Percentiles rank a stretch among this genome's conserved stretches.
These are phyloP conservation scores for Penicillium brasilianum DNA, from an alignment of 2,329 filamentous ascomycete genomes.

Conservation along the genomic window DNA sequence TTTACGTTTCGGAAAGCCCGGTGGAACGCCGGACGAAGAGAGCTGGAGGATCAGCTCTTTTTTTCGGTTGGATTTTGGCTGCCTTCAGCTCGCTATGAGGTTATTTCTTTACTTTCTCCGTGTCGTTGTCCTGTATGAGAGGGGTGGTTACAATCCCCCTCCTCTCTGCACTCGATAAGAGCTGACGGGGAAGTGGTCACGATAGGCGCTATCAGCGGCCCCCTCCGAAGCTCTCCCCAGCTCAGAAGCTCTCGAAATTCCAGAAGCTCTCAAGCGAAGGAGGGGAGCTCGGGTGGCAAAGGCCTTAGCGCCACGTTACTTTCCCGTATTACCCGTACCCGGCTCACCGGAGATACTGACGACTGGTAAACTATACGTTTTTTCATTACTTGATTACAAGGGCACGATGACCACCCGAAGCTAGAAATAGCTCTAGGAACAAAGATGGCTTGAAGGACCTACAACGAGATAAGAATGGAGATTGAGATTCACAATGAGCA, in stretches of 20 bases:
- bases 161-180: background rate
- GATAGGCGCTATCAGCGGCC: conserved; percentile 37
- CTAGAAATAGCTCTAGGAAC: background rate
- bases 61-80: background rate
- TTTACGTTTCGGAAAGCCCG: conserved; percentile 25
- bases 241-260: conserved; percentile 15
- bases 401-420: too few species aligned
- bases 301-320: conserved; percentile 25
- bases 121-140: background rate
- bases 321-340: conserved; percentile 4
- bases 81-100: background rate
- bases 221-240: conserved; percentile 34
- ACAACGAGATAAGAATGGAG: background rate
- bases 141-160: background rate
- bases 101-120: background rate
- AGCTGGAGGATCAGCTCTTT: conserved; percentile 11
- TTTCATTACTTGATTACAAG: too few species aligned
- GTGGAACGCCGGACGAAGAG: conserved; percentile 19
- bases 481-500: background rate
- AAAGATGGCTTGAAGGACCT: too few species aligned
- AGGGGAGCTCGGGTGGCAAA: conserved; percentile 34
- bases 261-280: conserved; percentile 29
- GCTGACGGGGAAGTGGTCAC: background rate
- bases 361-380: background rate
- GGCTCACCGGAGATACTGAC: background rate